Evolutionary conservation across 2,329 filamentous ascomycete species (phyloP), one percentile per base, ranked within the genome.

Genomic region (Corynespora cassiicola): DNA sequence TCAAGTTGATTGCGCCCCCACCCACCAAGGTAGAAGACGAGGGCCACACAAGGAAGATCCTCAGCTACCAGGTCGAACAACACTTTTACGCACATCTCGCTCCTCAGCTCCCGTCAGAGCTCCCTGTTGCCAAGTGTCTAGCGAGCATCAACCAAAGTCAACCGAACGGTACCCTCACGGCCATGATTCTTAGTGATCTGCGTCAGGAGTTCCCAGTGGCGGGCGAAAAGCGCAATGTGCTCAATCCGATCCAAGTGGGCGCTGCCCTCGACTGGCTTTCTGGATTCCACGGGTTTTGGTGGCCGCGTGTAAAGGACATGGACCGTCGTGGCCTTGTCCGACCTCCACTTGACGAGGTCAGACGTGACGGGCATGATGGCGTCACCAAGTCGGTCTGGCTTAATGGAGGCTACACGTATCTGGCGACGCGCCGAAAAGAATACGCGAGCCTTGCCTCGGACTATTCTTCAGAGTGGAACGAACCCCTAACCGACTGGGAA

Each of bases 381-480:
- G 40, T 39, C 0, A 41, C 50, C 12, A 45, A 29, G 32, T 48
- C 49, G 5, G 56, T 81, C 2, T 87, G 84, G 84, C 63, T 83
- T 6, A 84, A 86, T 27, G 84, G 84, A 1, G 84, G 84, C 0
- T 87, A 87, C 53, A 86, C 83, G 0, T 87, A 87, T 50, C 78
- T 87, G 0, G 79, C 81, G 1, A 87, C 84, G 0, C 75, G 84
- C 5, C 70, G 70, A 6, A 75, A 61, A 12, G 84, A 87, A 56
- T 85, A 80, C 42, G 57, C 56, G 1, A 65, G 61, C 0, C 73
- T 87, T 0, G 65, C 54, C 0, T 47, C 61, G 0, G 78, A 82
- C 31, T 42, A 54, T 0, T 62, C 69, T 11, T 79, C 76, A 0
- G 80, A 84, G 54, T 87, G 83, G 82, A 76, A 71, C 0, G 47